Conservation (phyloP, 805 yeast genomes). For the Ogataea siamensis region DNA sequence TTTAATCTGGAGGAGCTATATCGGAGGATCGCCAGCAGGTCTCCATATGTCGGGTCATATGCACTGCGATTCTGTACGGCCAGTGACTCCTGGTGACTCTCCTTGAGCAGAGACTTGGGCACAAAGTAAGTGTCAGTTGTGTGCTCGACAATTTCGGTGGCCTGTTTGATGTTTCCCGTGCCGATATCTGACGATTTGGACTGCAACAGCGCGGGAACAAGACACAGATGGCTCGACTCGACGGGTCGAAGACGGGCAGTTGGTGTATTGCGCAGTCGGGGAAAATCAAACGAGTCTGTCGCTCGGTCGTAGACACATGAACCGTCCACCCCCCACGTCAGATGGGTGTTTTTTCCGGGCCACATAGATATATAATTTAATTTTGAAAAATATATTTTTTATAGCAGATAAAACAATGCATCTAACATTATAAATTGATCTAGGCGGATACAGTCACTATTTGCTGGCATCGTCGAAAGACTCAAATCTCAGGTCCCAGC, state of each 20-base stretch:
- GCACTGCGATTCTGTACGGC: constrained; percentile 27
- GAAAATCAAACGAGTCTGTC: constrained; percentile 12
- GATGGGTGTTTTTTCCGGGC: constrained; percentile 35
- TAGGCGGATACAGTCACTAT: constrained; percentile 2
- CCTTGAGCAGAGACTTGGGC: constrained; percentile 27
- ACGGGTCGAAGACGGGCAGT: constrained; percentile 16
- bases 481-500: constrained; percentile 94
- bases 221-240: constrained; percentile 9
- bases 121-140: constrained; percentile 22
- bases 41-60: constrained; percentile 39
- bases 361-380: constrained; percentile 34
- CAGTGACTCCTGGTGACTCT: constrained; percentile 29
- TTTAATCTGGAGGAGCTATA: constrained; percentile 3
- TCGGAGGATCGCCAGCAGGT: constrained; percentile 19
- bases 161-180: background rate
- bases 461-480: constrained; percentile 31
- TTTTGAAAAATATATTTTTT: constrained; percentile 1
- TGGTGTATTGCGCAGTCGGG: constrained; percentile 5
- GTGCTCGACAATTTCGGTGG: constrained; percentile 1
- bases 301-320: constrained; percentile 20
- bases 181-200: background rate
- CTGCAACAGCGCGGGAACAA: constrained; percentile 11
- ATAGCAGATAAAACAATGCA: too few species aligned
- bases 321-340: constrained; percentile 46
- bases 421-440: too few species aligned